A percentile compares a stretch with the other conserved stretches of the same genome.
phyloP scores from a whole-genome alignment of 345 rosid species.

The Citrus sinensis region DVS_A1.0 CM039168.1:16728501-16729000 shows the following conservation, averaged over 20 bases:
- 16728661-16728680: slow-evolving; percentile 12
- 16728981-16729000: slow-evolving; percentile 43
- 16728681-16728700: slow-evolving; percentile 64
- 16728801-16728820: slow-evolving; percentile 41
- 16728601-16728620: neutral
- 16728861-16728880: slow-evolving; percentile 47
- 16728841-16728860: slow-evolving; percentile 33
- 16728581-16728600: neutral
- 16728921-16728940: neutral
- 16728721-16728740: slow-evolving; percentile 48
- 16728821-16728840: slow-evolving; percentile 30
- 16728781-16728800: slow-evolving; percentile 51
- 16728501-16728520: too few relatives aligned
- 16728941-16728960: slow-evolving; percentile 44
- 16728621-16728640: neutral
- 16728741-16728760: slow-evolving; percentile 36
- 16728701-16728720: slow-evolving; percentile 70
- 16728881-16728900: slow-evolving; percentile 51
- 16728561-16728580: too few relatives aligned
- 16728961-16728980: slow-evolving; percentile 46
- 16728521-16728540: neutral
- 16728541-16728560: too few relatives aligned
- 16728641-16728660: neutral
- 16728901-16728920: neutral
- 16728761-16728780: slow-evolving; percentile 39